Evolutionary conservation across 2,329 filamentous ascomycete genomes (phyloP).

Genomic region (Arthrobotrys pseudoclavata): DNA sequence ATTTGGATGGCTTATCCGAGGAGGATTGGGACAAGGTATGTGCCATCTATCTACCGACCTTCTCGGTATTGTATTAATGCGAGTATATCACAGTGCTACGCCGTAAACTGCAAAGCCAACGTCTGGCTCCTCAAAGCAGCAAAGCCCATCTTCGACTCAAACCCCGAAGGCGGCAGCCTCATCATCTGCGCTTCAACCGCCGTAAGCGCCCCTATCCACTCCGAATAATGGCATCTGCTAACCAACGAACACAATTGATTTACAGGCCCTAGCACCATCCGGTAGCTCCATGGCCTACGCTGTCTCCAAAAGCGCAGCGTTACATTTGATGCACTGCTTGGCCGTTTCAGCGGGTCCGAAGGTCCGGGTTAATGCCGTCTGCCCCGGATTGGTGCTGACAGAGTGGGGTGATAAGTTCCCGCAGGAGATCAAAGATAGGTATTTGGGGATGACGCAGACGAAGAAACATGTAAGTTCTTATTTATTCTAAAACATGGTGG

Average conservation of each 20-base stretch:
- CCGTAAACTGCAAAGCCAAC: conserved; percentile 73
- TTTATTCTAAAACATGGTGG: neutral
- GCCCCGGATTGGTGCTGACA: conserved; percentile 76
- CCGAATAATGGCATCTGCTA: conserved; percentile 26
- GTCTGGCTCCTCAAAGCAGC: conserved; percentile 72
- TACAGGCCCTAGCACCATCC: conserved; percentile 69
- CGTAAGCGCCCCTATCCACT: conserved; percentile 29
- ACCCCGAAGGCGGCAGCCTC: conserved; percentile 75
- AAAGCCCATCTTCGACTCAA: conserved; percentile 73
- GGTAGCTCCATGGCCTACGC: conserved; percentile 78
- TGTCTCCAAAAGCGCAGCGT: conserved; percentile 81
- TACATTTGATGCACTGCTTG: conserved; percentile 77
- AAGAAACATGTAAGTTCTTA: conserved; percentile 70
- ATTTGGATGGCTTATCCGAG: conserved; percentile 73
- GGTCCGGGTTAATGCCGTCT: conserved; percentile 75
- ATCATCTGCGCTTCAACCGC: conserved; percentile 76
- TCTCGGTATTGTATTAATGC: neutral
- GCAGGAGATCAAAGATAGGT: conserved; percentile 71
- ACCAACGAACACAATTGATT: conserved; percentile 8
- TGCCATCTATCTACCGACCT: neutral
- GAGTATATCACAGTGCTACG: conserved; percentile 61
- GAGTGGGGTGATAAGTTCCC: conserved; percentile 77
- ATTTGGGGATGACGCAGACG: conserved; percentile 73
- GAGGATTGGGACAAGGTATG: conserved; percentile 75
- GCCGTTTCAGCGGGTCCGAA: conserved; percentile 75